A percentile compares a stretch with the other conserved stretches of the same genome.
Conservation (phyloP, 352 stramenopile genomes). For the Pythium dissotocum region DNA sequence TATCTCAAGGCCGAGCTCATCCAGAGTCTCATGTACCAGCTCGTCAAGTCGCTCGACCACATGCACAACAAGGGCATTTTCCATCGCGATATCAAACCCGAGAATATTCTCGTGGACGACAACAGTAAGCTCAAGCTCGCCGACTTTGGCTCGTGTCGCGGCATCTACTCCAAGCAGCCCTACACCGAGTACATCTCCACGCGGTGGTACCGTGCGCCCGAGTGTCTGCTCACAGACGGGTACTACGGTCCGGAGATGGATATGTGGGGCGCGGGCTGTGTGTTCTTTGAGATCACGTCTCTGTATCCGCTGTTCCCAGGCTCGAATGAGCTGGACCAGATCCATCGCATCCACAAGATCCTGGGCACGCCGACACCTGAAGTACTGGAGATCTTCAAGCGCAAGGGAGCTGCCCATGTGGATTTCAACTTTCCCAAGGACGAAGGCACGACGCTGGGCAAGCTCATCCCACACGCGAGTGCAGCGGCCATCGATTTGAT, state of each 20-base stretch:
- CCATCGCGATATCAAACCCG: slow-evolving; percentile 96
- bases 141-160: slow-evolving; percentile 94
- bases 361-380: slow-evolving; percentile 88
- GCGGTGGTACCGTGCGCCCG: slow-evolving; percentile 94
- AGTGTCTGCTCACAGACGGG: slow-evolving; percentile 94
- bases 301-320: slow-evolving; percentile 95
- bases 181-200: slow-evolving; percentile 98
- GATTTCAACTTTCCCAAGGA: slow-evolving; percentile 93
- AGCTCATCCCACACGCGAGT: slow-evolving; percentile 91
- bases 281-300: slow-evolving; percentile 95
- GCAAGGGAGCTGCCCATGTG: slow-evolving; percentile 89
- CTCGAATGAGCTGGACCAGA: slow-evolving; percentile 95
- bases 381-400: slow-evolving; percentile 90
- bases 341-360: slow-evolving; percentile 94
- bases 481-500: slow-evolving; percentile 87
- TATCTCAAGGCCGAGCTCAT: slow-evolving; percentile 88
- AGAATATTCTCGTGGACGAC: slow-evolving; percentile 95
- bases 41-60: slow-evolving; percentile 94
- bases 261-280: slow-evolving; percentile 94
- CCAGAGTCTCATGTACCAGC: slow-evolving; percentile 90
- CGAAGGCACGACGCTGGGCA: slow-evolving; percentile 75
- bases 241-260: slow-evolving; percentile 97
- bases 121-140: slow-evolving; percentile 89
- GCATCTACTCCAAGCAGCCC: slow-evolving; percentile 95
- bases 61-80: slow-evolving; percentile 98